Conservation (phyloP, 208 protist genomes). For the Wallacemonas sp. region DNA sequence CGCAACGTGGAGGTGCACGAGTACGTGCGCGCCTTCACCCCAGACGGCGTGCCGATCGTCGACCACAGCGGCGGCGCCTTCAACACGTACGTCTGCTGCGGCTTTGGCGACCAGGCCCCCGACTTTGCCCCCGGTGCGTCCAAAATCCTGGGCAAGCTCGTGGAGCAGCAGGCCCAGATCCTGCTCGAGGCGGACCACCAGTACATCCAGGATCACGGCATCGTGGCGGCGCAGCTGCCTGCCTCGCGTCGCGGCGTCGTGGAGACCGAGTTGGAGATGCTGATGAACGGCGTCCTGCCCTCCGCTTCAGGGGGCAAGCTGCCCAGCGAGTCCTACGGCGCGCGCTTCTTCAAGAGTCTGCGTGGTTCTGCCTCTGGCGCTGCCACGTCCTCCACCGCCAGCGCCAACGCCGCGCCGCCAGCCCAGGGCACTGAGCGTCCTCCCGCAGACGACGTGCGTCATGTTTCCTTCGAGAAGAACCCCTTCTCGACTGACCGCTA, state of each 20-base stretch:
- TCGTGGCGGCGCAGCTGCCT: constrained; percentile 33
- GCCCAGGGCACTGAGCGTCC: not conserved
- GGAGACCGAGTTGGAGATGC: constrained; percentile 52
- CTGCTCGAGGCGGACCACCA: constrained; percentile 54
- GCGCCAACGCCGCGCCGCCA: not conserved
- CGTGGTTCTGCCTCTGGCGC: not conserved
- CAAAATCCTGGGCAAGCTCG: constrained; percentile 71
- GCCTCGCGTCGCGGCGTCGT: constrained; percentile 34
- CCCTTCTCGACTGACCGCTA: constrained; percentile 71
- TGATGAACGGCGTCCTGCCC: constrained; percentile 57
- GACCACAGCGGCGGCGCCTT: constrained; percentile 69
- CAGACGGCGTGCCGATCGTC: constrained; percentile 81
- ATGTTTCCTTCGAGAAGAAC: constrained; percentile 44
- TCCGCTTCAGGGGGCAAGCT: not conserved
- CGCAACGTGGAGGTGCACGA: constrained; percentile 22
- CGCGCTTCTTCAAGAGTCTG: not conserved
- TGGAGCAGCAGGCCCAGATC: constrained; percentile 57
- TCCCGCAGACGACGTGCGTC: not conserved
- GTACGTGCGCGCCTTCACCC: constrained; percentile 78
- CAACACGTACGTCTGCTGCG: constrained; percentile 86
- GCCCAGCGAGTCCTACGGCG: not conserved
- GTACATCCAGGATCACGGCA: constrained; percentile 26
- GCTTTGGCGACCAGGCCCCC: constrained; percentile 82
- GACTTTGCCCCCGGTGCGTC: constrained; percentile 81
- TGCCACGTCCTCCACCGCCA: not conserved